Evolutionary conservation across 2,329 filamentous ascomycete species (phyloP), one percentile per base, ranked within the genome.

Genomic region (Cytospora leucostoma): DNA sequence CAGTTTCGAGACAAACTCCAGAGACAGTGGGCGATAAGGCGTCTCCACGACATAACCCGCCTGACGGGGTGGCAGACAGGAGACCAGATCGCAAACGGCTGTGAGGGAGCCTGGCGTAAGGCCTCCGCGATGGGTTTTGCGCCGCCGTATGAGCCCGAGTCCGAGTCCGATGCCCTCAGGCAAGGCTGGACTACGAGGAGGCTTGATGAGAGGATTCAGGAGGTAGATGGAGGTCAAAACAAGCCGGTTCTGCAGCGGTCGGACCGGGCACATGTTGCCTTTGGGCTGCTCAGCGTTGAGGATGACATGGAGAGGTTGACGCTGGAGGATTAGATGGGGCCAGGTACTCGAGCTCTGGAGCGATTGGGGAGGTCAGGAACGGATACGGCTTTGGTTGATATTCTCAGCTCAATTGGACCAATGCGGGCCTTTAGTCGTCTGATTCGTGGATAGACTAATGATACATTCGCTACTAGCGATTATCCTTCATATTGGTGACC

Each of bases 21-120:
- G 71, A 87, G 95, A 1, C 82, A 84, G 63, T 96, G 92, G 91
- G 84, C 89, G 0, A 83, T 97, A 67, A 82, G 83, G 38, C 86
- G 90, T 34, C 82, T 97, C 61, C 84, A 87, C 68, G 88, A 92
- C 69, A 88, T 96, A 47, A 86, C 90, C 2, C 85, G 88, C 1
- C 80, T 95, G 8, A 97, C 92, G 0, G 95, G 95, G 0, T 97
- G 92, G 90, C 89, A 92, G 70, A 92, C 90, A 1, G 90, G 92
- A 1, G 84, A 86, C 38, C 86, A 93, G 49, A 94, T 97, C 67
- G 92, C 92, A 0, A 82, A 85, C 56, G 93, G 92, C 1, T 96
- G 92, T 74, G 93, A 98, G 75, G 88, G 87, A 3, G 84, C 87
- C 0, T 99, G 95, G 95, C 82, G 85, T 64, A 91, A 88, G 71